Base-by-base conservation (phyloP, 1,139 yeast genomes). In the Kodamaea alishanica region DNA sequence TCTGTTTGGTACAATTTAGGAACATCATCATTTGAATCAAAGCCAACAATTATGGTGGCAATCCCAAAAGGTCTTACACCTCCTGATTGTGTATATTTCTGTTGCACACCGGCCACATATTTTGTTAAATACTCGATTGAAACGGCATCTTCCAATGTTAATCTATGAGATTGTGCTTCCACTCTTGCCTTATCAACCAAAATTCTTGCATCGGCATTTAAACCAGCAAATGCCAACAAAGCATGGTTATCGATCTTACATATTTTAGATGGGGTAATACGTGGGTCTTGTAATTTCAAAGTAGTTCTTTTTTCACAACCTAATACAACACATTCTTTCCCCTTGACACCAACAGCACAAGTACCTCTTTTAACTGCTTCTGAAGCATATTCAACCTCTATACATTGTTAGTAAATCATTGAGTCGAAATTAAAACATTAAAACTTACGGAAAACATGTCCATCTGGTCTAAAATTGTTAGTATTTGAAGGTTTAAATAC, bases 311-410 rank as follows among this genome's bases (percentile, higher is more conserved):
- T 86, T 65, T 92, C 99, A 67, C 97, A 92, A 26, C 97, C 99
- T 37, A 92, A 75, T 10, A 92, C 96, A 10, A 92, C 97, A 44
- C 83, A 79, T 46, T 82, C 84, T 51, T 77, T 75, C 40, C 98
- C 98, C 60, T 90, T 90, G 45, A 92, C 92, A 33, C 97, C 98
- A 31, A 92, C 96, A 4, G 97, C 96, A 60, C 96, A 88, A 2
- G 98, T 92, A 46, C 98, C 99, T 66, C 97, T 79, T 62, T 92
- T 92, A 39, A 92, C 99, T 1, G 99, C 99, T 64, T 92, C 99
- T 30, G 86, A 77, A 24, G 98, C 99, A 57, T 92, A 92, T 67
- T 92, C 98, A 33, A 94, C 98, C 75, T 92, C 83, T 77, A 57
- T 12, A 46, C 32, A 20, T 23, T 32, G 70, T 64, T 65, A 63